Conservation (phyloP, 108 stramenopile genomes). For the Nitzschia palea region DNA sequence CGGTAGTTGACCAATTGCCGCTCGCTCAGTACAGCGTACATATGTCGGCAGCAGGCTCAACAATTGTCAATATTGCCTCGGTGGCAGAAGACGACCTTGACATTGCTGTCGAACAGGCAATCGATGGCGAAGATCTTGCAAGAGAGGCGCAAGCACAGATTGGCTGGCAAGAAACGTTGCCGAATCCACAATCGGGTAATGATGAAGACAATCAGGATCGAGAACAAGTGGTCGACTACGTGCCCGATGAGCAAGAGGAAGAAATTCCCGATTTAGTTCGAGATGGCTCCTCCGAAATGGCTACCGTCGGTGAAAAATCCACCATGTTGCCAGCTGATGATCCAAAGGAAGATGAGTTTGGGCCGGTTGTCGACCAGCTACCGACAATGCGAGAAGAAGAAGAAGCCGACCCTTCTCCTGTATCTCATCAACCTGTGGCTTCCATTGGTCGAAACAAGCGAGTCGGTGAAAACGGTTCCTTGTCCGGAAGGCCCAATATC, state of each 20-base stretch:
- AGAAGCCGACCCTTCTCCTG: background rate
- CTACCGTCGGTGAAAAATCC: constrained; percentile 41
- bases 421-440: background rate
- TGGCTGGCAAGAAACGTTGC: constrained; percentile 30
- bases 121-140: constrained; percentile 23
- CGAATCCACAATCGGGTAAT: constrained; percentile 50
- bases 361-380: constrained; percentile 46
- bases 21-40: background rate
- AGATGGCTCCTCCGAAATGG: constrained; percentile 46
- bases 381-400: constrained; percentile 5
- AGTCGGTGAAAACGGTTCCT: background rate
- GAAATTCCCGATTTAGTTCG: constrained; percentile 13
- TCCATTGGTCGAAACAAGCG: background rate
- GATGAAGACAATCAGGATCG: constrained; percentile 25
- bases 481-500: constrained; percentile 10
- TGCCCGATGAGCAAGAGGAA: constrained; percentile 20
- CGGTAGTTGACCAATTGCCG: constrained; percentile 49
- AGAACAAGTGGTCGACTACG: constrained; percentile 30
- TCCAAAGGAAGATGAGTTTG: constrained; percentile 48
- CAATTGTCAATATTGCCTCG: constrained; percentile 39
- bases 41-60: constrained; percentile 39
- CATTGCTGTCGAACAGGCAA: constrained; percentile 28
- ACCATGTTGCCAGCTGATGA: constrained; percentile 33
- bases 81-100: constrained; percentile 44
- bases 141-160: constrained; percentile 31